phyloP scores from a whole-genome alignment of 331 rosid genomes.

The Cydonia oblonga region DNA sequence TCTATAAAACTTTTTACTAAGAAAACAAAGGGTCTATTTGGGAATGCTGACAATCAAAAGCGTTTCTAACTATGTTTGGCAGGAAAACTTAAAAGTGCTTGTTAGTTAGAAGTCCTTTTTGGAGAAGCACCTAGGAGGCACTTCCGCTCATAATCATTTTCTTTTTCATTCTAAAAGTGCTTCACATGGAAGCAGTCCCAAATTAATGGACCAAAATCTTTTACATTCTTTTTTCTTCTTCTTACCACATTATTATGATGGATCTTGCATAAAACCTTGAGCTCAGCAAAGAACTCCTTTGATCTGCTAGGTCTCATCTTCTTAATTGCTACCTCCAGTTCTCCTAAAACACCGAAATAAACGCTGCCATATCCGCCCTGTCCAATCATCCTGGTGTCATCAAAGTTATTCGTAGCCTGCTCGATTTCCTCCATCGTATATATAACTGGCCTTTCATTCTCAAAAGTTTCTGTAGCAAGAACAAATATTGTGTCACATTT shows the following conservation, averaged over 20 bases:
- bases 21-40: too few species aligned
- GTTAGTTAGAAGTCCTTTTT: background rate
- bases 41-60: background rate
- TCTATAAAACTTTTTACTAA: too few species aligned
- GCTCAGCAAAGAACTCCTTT: slow-evolving; percentile 11
- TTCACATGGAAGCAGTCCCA: background rate
- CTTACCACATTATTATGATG: slow-evolving; percentile 19
- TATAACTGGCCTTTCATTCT: slow-evolving; percentile 3
- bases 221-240: background rate
- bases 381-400: slow-evolving; percentile 9
- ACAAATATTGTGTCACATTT: background rate
- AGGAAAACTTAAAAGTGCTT: too few species aligned
- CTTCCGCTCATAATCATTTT: background rate
- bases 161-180: background rate
- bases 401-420: background rate
- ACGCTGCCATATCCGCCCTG: slow-evolving; percentile 13
- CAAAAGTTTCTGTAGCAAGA: slow-evolving; percentile 7
- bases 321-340: slow-evolving; percentile 10
- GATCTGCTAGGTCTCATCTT: slow-evolving; percentile 11
- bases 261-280: slow-evolving; percentile 16
- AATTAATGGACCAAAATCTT: background rate
- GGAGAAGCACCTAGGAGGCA: background rate
- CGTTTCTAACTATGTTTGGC: background rate
- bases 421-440: slow-evolving; percentile 9
- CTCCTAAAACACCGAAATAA: slow-evolving; percentile 2